phyloP scores from a whole-genome alignment of 1,139 yeast species.

The Wickerhamomyces sp. region DNA sequence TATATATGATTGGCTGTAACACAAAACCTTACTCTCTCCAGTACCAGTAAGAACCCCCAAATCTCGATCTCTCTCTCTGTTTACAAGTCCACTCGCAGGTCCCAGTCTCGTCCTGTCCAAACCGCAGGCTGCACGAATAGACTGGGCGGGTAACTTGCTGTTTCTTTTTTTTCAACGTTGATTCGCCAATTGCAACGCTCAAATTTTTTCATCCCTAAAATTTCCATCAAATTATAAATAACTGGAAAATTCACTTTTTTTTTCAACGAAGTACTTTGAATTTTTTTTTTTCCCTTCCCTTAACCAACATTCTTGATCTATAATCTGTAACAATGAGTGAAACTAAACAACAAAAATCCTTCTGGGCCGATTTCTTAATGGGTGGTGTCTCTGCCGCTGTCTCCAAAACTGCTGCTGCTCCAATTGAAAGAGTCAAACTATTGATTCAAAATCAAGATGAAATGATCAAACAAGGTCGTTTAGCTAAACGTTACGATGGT shows the following conservation, averaged over 20 bases:
- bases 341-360: constrained; percentile 27
- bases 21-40: too few species aligned
- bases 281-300: constrained; percentile 2
- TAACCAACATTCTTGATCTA: not conserved
- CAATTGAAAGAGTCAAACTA: constrained; percentile 78
- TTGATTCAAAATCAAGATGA: constrained; percentile 81
- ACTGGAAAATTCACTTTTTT: constrained; percentile 15
- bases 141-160: not conserved
- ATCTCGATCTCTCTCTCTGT: too few species aligned
- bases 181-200: constrained; percentile 10
- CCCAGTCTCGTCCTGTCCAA: not conserved
- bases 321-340: constrained; percentile 16
- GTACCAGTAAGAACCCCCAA: too few species aligned
- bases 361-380: constrained; percentile 61
- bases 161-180: constrained; percentile 3
- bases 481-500: constrained; percentile 60
- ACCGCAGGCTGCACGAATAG: not conserved
- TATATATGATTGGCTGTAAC: too few species aligned
- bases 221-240: constrained; percentile 13
- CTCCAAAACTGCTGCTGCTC: constrained; percentile 82
- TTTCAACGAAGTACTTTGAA: constrained; percentile 3
- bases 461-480: constrained; percentile 79
- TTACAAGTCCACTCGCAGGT: not conserved
- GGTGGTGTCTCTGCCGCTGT: constrained; percentile 86
- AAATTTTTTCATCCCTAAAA: constrained; percentile 7